Conservation (phyloP, 176 grass and related monocot species). For the Chrysopogon serrulatus region DNA sequence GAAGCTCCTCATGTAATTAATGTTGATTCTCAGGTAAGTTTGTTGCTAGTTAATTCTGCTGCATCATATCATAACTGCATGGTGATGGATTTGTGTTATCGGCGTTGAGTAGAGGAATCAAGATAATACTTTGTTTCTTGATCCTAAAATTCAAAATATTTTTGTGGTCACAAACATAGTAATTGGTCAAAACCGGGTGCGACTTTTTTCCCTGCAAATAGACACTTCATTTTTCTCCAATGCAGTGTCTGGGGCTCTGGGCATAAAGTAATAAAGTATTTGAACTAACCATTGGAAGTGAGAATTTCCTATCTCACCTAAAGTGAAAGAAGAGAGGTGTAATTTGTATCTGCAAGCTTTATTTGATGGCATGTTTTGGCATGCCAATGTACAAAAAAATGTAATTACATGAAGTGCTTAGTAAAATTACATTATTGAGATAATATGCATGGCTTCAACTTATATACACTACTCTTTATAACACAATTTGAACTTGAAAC, state of each 20-base stretch:
- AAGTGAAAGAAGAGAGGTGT: not conserved
- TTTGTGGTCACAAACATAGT: not conserved
- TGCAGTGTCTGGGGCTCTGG: too few relatives aligned
- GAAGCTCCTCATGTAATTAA: slow-evolving; percentile 97
- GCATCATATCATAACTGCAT: not conserved
- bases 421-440: not conserved
- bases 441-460: not conserved
- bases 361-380: not conserved
- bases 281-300: not conserved
- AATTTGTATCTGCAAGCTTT: slow-evolving; percentile 2
- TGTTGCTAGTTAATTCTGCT: slow-evolving; percentile 9
- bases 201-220: not conserved
- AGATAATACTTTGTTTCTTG: not conserved
- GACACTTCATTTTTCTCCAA: not conserved
- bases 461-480: not conserved
- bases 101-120: not conserved
- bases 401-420: slow-evolving; percentile 4
- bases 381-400: not conserved
- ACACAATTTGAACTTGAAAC: not conserved
- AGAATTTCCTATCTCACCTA: not conserved
- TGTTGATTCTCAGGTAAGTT: slow-evolving; percentile 71
- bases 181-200: not conserved
- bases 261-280: too few relatives aligned
- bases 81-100: not conserved
- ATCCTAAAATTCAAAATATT: not conserved